A percentile compares a stretch with the other conserved stretches of the same genome.
Evolutionary conservation across 179 eudicot species (phyloP).

Genomic region (Nepenthes alata): DNA sequence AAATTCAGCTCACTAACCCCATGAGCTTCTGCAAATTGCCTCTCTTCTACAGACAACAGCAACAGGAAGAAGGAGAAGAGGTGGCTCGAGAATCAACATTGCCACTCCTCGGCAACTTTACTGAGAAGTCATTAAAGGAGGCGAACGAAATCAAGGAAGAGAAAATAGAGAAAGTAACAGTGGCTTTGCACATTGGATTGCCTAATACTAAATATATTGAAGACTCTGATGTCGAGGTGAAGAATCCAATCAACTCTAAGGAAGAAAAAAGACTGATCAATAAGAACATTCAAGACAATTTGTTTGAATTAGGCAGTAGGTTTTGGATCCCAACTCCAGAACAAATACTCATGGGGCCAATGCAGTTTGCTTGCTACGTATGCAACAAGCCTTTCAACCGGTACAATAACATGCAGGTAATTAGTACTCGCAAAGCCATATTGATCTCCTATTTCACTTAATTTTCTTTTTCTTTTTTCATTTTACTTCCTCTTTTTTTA

Average conservation of each 20-base stretch:
- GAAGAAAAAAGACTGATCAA: constrained; percentile 12
- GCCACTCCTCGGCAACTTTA: constrained; percentile 51
- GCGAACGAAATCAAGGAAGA: constrained; percentile 10
- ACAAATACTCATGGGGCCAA: constrained; percentile 55
- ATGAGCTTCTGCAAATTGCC: constrained; percentile 14
- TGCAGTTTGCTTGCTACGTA: constrained; percentile 51
- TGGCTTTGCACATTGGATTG: constrained; percentile 44
- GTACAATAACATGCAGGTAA: constrained; percentile 70
- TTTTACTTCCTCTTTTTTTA: no score
- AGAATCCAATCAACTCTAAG: constrained; percentile 4
- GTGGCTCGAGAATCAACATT: constrained; percentile 24
- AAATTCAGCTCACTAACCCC: constrained; percentile 15
- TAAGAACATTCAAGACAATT: constrained; percentile 5
- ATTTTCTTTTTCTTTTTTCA: no score
- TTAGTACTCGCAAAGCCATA: background rate
- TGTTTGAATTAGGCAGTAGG: constrained; percentile 26
- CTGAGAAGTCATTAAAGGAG: background rate
- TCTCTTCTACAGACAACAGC: no score
- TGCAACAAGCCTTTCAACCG: constrained; percentile 61
- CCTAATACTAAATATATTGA: constrained; percentile 20
- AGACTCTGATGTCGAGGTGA: constrained; percentile 5
- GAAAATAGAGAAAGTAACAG: constrained; percentile 19
- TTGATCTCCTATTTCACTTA: background rate
- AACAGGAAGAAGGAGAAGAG: constrained; percentile 7
- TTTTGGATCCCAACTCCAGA: constrained; percentile 63